Evolutionary conservation across 2,329 filamentous ascomycete species (phyloP), one percentile per base, ranked within the genome.

Genomic region (Cladophialophora bantiana): DNA sequence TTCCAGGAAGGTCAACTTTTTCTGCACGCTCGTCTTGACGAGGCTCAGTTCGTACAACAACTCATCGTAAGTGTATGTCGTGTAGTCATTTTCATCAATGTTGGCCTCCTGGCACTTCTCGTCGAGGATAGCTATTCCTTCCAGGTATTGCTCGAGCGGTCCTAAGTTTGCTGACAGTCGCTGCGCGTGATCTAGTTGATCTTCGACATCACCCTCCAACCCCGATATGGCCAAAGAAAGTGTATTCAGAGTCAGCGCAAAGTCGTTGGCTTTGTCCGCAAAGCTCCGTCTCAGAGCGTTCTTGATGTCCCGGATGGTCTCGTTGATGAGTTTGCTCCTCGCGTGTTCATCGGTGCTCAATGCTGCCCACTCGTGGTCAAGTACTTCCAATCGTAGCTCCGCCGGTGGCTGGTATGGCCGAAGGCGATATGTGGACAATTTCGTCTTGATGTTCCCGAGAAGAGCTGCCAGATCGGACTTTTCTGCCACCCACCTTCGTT

Each of bases 71-170:
- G 94, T 97, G 80, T 98, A 98, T 7, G 94, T 98, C n/a, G 95
- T 99, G 78, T 95, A 98, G 82, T 99, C 95, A 79, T 99, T 99
- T 76, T 99, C 95, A 79, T 99, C 95, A 70, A 99, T 97, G 77
- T 99, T 98, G 69, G 95, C 95, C 82, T 98, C 94, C 67, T 90
- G 87, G 77, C 95, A 99, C 80, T 97, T 93, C 70, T 88, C 88
- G 75, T 97, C 94, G 56, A 98, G 86, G 10, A 88, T 88, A 13
- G 89, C 91, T 75, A 99, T 97, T 70, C 93, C 91, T 70, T 92
- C 89, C 48, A 99, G 85, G 77, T 96, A 99, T 67, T 91, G 88
- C 74, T 97, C 93, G n/a, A 99, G 85, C 2, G 94, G 94, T 7
- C 92, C 86, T 12, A 99, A 83, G 74, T 92, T 97, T 71, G 92